These are phyloP conservation scores for Trifolium repens DNA, from an alignment of 306 rosid genomes.

Conservation along the genomic window DNA sequence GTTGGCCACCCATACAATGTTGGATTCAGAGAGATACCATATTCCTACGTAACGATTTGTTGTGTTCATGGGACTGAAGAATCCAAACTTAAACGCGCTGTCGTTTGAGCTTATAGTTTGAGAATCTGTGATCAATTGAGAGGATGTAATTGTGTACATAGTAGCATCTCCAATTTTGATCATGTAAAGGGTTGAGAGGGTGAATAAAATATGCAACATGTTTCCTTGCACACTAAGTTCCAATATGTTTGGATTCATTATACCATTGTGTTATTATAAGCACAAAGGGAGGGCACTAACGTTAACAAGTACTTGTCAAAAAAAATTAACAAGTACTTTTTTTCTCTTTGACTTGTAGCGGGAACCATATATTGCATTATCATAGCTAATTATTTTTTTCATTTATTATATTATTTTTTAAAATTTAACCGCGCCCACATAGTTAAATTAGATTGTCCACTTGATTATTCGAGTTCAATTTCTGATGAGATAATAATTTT, in stretches of 20 bases:
- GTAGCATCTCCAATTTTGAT: background rate
- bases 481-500: too few relatives aligned
- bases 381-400: too few relatives aligned
- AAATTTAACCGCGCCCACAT: too few relatives aligned
- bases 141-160: background rate
- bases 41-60: conserved; percentile 45
- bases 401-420: too few relatives aligned
- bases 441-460: too few relatives aligned
- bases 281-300: too few relatives aligned
- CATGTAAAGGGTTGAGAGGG: background rate
- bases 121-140: background rate
- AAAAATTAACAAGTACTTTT: too few relatives aligned
- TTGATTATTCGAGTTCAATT: too few relatives aligned
- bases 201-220: background rate
- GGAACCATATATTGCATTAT: too few relatives aligned
- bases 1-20: conserved; percentile 53
- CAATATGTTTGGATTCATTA: background rate
- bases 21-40: conserved; percentile 38
- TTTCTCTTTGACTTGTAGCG: too few relatives aligned
- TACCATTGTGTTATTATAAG: too few relatives aligned
- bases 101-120: conserved; percentile 20
- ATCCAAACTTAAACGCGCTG: conserved; percentile 43
- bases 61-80: conserved; percentile 46
- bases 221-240: background rate
- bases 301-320: too few relatives aligned